These are phyloP conservation scores for Botrytis porri DNA, from an alignment of 2,329 filamentous ascomycete genomes.

Conservation along the genomic window DNA sequence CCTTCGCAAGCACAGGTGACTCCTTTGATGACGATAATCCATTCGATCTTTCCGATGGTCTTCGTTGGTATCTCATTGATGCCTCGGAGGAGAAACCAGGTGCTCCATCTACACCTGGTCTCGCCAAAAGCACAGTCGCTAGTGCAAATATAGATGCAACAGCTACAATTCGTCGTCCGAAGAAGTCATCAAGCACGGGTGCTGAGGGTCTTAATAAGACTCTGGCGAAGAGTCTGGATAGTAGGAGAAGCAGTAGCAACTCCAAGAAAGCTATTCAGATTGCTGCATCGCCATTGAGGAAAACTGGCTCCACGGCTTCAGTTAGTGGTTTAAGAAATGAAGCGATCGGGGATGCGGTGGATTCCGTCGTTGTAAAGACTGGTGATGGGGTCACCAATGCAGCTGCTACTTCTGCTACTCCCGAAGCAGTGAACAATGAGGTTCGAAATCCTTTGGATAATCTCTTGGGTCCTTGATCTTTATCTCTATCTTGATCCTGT, in stretches of 20 bases:
- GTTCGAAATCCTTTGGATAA: conserved; percentile 34
- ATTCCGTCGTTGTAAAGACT: background rate
- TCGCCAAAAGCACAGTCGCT: conserved; percentile 88
- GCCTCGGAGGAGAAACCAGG: conserved; percentile 89
- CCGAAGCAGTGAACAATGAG: conserved; percentile 26
- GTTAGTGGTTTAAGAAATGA: conserved; percentile 31
- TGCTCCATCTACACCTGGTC: conserved; percentile 85
- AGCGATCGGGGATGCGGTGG: background rate
- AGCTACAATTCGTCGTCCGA: conserved; percentile 60
- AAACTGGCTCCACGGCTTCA: conserved; percentile 28
- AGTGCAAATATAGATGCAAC: conserved; percentile 83
- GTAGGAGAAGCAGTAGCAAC: conserved; percentile 80
- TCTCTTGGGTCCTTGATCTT: conserved; percentile 33
- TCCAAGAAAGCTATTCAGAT: conserved; percentile 70
- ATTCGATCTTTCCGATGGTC: conserved; percentile 90
- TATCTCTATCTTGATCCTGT: conserved; percentile 9
- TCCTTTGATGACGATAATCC: conserved; percentile 87
- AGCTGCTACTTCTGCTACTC: conserved; percentile 17
- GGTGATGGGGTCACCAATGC: conserved; percentile 16
- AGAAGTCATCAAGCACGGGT: conserved; percentile 46
- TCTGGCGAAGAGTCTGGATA: conserved; percentile 84
- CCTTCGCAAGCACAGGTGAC: conserved; percentile 51
- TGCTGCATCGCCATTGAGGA: conserved; percentile 26
- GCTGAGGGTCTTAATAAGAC: conserved; percentile 75
- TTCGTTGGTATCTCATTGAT: conserved; percentile 95